These are phyloP conservation scores for Austroboletus eburneus DNA, from an alignment of 768 basidiomycete genomes.

Conservation along the genomic window DNA sequence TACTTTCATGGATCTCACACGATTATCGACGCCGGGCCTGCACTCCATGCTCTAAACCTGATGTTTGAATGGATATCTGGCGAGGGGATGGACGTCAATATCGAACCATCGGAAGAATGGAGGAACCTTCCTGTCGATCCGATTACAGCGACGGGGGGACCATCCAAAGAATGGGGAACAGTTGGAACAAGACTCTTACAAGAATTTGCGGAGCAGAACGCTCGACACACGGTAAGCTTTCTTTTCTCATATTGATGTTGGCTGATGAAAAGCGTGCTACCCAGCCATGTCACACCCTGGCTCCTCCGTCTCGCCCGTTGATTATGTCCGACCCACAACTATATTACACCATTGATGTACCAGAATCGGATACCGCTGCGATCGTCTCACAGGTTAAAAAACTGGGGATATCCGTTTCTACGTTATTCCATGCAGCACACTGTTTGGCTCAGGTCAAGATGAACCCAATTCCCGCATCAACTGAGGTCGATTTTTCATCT, in stretches of 20 bases:
- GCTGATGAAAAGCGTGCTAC: neutral
- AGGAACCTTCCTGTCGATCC: constrained; percentile 25
- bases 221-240: constrained; percentile 8
- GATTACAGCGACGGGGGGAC: constrained; percentile 22
- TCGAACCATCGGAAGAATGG: constrained; percentile 20
- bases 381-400: constrained; percentile 9
- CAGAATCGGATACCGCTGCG: constrained; percentile 9
- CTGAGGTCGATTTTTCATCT: constrained; percentile 17
- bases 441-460: constrained; percentile 19
- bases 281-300: constrained; percentile 8
- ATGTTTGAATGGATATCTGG: constrained; percentile 22
- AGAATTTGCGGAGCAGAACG: constrained; percentile 5
- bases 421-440: constrained; percentile 22
- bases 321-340: constrained; percentile 9
- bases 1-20: constrained; percentile 23
- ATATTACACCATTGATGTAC: neutral
- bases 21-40: constrained; percentile 22
- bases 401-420: constrained; percentile 10
- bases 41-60: constrained; percentile 18
- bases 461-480: constrained; percentile 13
- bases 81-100: constrained; percentile 7
- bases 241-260: neutral
- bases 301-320: constrained; percentile 6
- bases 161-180: constrained; percentile 13
- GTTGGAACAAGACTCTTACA: constrained; percentile 12